These are phyloP conservation scores for Blastobotrys terrestris DNA, from an alignment of 805 yeast species.

Conservation along the genomic window DNA sequence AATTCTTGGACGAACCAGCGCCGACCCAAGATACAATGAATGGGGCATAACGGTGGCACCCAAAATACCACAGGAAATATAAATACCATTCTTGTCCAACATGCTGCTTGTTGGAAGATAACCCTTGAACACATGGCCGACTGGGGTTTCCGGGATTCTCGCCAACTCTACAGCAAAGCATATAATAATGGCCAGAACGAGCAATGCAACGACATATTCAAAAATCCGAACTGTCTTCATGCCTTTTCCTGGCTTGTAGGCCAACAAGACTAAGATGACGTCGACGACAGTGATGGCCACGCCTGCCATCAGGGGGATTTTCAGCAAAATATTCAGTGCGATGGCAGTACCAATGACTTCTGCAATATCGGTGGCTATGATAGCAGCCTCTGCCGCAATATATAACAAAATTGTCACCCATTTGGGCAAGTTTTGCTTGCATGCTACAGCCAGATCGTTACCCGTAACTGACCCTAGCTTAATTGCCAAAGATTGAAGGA, in stretches of 20 bases:
- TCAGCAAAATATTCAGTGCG: constrained; percentile 75
- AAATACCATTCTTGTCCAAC: constrained; percentile 61
- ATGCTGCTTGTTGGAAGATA: constrained; percentile 49
- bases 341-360: constrained; percentile 98
- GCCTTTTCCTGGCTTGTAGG: constrained; percentile 82
- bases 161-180: constrained; percentile 78
- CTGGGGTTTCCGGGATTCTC: constrained; percentile 51
- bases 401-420: constrained; percentile 49
- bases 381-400: constrained; percentile 79
- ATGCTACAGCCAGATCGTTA: constrained; percentile 79
- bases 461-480: constrained; percentile 94
- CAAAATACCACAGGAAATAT: constrained; percentile 73
- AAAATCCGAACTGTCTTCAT: constrained; percentile 70
- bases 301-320: constrained; percentile 75
- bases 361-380: constrained; percentile 92
- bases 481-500: constrained; percentile 78
- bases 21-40: constrained; percentile 79
- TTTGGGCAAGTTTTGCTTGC: constrained; percentile 66
- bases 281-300: constrained; percentile 81
- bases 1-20: constrained; percentile 79
- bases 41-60: constrained; percentile 98
- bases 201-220: constrained; percentile 70
- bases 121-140: constrained; percentile 62
- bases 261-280: constrained; percentile 77
- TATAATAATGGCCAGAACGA: constrained; percentile 75